Conservation (phyloP, 495 filamentous ascomycete genomes). For the Neurospora sp. region DNA sequence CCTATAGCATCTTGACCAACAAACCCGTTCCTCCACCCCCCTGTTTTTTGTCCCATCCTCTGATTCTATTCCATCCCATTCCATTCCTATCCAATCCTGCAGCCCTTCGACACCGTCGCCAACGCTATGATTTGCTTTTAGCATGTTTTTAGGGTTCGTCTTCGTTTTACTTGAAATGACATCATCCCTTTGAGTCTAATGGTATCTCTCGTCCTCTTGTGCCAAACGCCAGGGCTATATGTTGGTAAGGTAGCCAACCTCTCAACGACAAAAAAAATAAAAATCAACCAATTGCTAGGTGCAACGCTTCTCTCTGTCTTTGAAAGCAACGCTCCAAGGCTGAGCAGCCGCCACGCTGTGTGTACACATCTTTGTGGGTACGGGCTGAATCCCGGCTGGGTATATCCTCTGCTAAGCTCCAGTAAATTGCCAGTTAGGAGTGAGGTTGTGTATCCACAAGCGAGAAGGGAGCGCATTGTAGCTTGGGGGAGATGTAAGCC, state of each 20-base stretch:
- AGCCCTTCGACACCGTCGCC: background rate
- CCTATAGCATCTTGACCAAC: background rate
- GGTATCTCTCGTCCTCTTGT: background rate
- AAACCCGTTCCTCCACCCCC: background rate
- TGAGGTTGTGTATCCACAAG: background rate
- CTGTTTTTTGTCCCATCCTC: background rate
- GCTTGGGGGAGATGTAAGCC: background rate
- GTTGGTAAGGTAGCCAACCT: background rate
- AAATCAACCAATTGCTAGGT: background rate
- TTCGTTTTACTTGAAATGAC: background rate
- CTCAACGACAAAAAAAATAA: background rate
- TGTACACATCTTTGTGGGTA: background rate
- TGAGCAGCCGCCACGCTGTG: background rate
- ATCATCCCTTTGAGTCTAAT: background rate
- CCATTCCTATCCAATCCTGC: background rate
- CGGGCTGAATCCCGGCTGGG: background rate
- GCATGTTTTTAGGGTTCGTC: background rate
- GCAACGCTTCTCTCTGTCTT: background rate
- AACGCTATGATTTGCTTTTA: background rate
- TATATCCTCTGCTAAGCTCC: background rate
- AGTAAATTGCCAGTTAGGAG: background rate
- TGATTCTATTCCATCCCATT: background rate
- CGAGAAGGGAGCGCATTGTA: background rate
- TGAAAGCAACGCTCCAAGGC: background rate
- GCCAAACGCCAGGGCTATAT: background rate